phyloP scores from a whole-genome alignment of 108 stramenopile species.

The Cyclostephanos tholiformis region DNA sequence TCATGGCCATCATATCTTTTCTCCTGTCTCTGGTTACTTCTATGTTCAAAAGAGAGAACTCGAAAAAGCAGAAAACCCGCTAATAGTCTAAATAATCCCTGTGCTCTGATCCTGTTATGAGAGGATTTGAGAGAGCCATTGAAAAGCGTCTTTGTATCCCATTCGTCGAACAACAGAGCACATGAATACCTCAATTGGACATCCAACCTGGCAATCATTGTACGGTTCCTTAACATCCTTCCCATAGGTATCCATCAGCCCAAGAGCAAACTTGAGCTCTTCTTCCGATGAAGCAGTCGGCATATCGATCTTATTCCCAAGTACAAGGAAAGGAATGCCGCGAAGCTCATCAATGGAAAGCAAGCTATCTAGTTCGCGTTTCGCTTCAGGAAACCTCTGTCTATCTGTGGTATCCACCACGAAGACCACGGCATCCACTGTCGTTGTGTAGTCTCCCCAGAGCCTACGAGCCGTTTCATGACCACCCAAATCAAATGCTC shows the following conservation, averaged over 20 bases:
- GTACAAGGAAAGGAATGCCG: constrained; percentile 83
- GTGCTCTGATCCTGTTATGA: constrained; percentile 2
- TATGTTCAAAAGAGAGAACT: constrained; percentile 9
- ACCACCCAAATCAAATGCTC: constrained; percentile 87
- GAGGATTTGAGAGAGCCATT: constrained; percentile 83
- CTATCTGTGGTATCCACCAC: constrained; percentile 79
- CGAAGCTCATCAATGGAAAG: constrained; percentile 70
- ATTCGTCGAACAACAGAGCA: constrained; percentile 85
- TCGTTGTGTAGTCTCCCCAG: constrained; percentile 88
- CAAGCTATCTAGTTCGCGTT: constrained; percentile 79
- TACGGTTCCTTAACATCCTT: constrained; percentile 59
- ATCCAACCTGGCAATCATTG: constrained; percentile 32
- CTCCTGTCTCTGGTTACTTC: constrained; percentile 22
- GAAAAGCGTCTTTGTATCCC: constrained; percentile 87
- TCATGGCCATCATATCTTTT: constrained; percentile 17
- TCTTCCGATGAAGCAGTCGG: constrained; percentile 73
- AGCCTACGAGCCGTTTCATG: constrained; percentile 77
- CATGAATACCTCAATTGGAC: constrained; percentile 87
- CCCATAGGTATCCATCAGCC: constrained; percentile 82
- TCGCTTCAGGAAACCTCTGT: constrained; percentile 89
- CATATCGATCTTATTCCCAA: constrained; percentile 91
- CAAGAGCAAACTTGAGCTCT: constrained; percentile 79
- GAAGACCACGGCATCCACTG: constrained; percentile 88
- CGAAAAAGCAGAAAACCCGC: constrained; percentile 20
- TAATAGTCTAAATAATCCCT: neutral